Percentiles rank a stretch among this genome's conserved stretches.
Conservation (phyloP, 2,329 filamentous ascomycete genomes). For the Diaporthe sp. region DNA sequence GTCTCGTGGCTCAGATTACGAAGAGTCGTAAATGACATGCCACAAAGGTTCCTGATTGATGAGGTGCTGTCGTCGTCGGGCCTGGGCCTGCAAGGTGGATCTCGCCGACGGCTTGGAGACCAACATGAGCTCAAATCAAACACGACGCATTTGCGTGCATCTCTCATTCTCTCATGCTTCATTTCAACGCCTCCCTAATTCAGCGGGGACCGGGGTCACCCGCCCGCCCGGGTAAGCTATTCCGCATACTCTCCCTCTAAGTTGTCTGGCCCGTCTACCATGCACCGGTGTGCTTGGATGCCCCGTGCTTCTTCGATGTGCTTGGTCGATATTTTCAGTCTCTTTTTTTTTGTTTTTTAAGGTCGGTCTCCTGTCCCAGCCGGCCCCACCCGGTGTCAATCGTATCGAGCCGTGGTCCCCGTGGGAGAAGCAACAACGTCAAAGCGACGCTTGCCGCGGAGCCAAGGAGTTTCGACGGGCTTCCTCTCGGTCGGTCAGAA, state of each 20-base stretch:
- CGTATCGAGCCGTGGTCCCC: not conserved
- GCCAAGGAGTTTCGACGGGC: not conserved
- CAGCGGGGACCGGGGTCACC: constrained; percentile 32
- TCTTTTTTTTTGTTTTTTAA: not conserved
- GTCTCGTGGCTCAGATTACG: not conserved
- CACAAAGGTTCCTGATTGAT: constrained; percentile 16
- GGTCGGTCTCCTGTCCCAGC: not conserved
- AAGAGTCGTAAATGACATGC: constrained; percentile 30
- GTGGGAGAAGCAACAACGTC: constrained; percentile 24
- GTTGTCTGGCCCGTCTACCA: not conserved
- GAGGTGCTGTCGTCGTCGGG: constrained; percentile 5
- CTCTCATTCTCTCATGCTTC: constrained; percentile 17
- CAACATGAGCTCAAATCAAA: constrained; percentile 33
- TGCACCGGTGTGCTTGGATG: not conserved
- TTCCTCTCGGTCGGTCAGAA: constrained; percentile 7
- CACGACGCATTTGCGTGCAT: constrained; percentile 31
- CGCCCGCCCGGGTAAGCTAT: constrained; percentile 31
- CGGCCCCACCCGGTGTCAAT: constrained; percentile 28
- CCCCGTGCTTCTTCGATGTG: constrained; percentile 2
- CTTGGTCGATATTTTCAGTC: not conserved
- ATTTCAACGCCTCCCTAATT: constrained; percentile 30
- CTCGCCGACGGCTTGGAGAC: constrained; percentile 18
- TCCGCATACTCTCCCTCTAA: constrained; percentile 18
- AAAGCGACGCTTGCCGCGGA: constrained; percentile 2
- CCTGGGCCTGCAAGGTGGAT: constrained; percentile 31